Evolutionary conservation across 106 monocot species (phyloP).

Genomic region (Cymbidium sinense): DNA sequence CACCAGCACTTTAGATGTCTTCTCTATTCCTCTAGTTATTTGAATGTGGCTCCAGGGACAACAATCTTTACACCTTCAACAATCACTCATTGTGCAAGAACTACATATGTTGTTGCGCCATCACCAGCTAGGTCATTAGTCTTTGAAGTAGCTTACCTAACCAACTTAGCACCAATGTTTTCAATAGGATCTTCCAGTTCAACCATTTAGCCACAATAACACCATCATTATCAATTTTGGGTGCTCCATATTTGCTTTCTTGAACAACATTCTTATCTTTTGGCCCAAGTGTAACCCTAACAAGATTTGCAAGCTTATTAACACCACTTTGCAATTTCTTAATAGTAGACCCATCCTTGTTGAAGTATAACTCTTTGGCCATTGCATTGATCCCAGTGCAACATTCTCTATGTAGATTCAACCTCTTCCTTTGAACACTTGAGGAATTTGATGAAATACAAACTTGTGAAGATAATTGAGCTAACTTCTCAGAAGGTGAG

Average conservation of each 20-base stretch:
- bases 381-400: slow-evolving; percentile 46
- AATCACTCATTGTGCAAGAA: slow-evolving; percentile 94
- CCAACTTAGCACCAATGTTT: no score
- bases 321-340: slow-evolving; percentile 90
- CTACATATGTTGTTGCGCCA: no score
- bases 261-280: slow-evolving; percentile 96
- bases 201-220: slow-evolving; percentile 85
- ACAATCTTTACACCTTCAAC: no score
- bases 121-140: no score
- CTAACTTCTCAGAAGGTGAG: slow-evolving; percentile 20
- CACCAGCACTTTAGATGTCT: slow-evolving; percentile 47
- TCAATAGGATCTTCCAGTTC: no score
- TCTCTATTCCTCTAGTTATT: no score
- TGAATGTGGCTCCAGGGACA: no score
- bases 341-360: slow-evolving; percentile 89
- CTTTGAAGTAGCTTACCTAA: no score
- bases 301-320: slow-evolving; percentile 94
- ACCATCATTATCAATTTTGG: slow-evolving; percentile 95
- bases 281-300: slow-evolving; percentile 93
- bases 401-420: slow-evolving; percentile 31
- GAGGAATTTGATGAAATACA: slow-evolving; percentile 19
- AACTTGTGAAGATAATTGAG: slow-evolving; percentile 10
- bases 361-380: slow-evolving; percentile 93
- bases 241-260: slow-evolving; percentile 98
- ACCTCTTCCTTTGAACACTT: slow-evolving; percentile 19